phyloP scores from a whole-genome alignment of 805 yeast species.

The Yamadazyma phyllophila region DNA sequence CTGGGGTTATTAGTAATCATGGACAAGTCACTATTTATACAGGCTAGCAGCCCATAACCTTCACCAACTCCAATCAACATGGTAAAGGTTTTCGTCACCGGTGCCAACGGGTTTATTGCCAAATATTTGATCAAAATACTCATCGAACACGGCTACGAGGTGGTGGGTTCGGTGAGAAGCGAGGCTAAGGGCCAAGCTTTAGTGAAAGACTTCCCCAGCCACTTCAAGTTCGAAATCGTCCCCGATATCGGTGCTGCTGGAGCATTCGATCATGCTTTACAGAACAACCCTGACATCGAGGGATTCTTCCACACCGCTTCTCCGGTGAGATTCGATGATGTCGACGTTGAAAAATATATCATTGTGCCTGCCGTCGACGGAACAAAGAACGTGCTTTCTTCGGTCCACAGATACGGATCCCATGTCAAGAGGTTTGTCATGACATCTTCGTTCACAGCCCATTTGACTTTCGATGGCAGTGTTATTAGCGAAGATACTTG shows the following conservation, averaged over 20 bases:
- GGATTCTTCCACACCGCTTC: constrained; percentile 32
- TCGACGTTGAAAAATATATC: constrained; percentile 20
- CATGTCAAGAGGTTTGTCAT: constrained; percentile 47
- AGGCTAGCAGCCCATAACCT: too few relatives aligned
- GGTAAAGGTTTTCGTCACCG: constrained; percentile 43
- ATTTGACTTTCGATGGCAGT: constrained; percentile 3
- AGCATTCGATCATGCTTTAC: constrained; percentile 28
- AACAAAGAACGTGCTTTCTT: constrained; percentile 26
- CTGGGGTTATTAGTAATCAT: too few relatives aligned
- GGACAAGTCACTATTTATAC: too few relatives aligned
- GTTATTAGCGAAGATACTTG: constrained; percentile 29
- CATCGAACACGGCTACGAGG: constrained; percentile 39
- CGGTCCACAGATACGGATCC: constrained; percentile 42
- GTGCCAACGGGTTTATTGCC: constrained; percentile 57
- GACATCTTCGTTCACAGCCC: constrained; percentile 43
- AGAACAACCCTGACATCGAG: constrained; percentile 25
- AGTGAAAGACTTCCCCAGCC: constrained; percentile 10
- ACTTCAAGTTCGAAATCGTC: constrained; percentile 23
- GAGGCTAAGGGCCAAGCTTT: constrained; percentile 41
- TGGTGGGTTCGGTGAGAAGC: constrained; percentile 53
- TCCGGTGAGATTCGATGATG: constrained; percentile 20
- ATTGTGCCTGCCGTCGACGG: constrained; percentile 32
- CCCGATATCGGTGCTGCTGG: constrained; percentile 19
- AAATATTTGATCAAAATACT: constrained; percentile 45
- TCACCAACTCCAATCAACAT: not conserved